These are phyloP conservation scores for Venturia nashicola DNA, from an alignment of 2,329 filamentous ascomycete genomes.

Conservation along the genomic window DNA sequence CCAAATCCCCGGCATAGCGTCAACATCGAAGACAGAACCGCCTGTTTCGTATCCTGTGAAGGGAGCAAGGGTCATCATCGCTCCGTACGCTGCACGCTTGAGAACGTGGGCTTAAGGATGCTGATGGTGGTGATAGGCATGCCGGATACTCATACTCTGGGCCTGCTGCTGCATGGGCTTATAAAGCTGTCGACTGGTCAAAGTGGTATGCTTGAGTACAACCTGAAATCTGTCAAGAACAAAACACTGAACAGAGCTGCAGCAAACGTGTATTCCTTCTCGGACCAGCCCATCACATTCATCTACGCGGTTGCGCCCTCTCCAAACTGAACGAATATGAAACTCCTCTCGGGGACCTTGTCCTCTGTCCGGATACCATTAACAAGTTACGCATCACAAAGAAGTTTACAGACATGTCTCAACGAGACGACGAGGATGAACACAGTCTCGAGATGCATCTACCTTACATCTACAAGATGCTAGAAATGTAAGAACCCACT, in stretches of 20 bases:
- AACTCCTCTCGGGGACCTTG: constrained; percentile 62
- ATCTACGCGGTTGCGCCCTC: constrained; percentile 64
- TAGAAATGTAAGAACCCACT: constrained; percentile 32
- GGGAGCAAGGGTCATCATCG: constrained; percentile 75
- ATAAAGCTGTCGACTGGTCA: constrained; percentile 74
- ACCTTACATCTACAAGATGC: constrained; percentile 78
- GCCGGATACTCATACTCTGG: constrained; percentile 92
- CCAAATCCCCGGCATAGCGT: constrained; percentile 48
- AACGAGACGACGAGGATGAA: constrained; percentile 60
- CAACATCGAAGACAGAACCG: constrained; percentile 24
- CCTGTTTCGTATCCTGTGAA: constrained; percentile 48
- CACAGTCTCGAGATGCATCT: constrained; percentile 97
- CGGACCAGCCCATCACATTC: constrained; percentile 82
- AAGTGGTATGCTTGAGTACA: constrained; percentile 41
- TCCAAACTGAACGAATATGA: constrained; percentile 58
- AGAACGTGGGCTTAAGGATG: constrained; percentile 13
- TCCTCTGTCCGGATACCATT: constrained; percentile 48
- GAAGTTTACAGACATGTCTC: constrained; percentile 54
- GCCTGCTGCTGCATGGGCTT: constrained; percentile 85
- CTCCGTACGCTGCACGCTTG: constrained; percentile 50
- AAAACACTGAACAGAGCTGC: constrained; percentile 4
- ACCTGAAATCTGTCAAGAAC: neutral
- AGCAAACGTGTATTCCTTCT: constrained; percentile 84
- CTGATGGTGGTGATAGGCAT: constrained; percentile 48
- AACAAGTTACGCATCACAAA: constrained; percentile 38